Conservation (phyloP, 2,329 filamentous ascomycete genomes). For the Cladosporium sp. region DNA sequence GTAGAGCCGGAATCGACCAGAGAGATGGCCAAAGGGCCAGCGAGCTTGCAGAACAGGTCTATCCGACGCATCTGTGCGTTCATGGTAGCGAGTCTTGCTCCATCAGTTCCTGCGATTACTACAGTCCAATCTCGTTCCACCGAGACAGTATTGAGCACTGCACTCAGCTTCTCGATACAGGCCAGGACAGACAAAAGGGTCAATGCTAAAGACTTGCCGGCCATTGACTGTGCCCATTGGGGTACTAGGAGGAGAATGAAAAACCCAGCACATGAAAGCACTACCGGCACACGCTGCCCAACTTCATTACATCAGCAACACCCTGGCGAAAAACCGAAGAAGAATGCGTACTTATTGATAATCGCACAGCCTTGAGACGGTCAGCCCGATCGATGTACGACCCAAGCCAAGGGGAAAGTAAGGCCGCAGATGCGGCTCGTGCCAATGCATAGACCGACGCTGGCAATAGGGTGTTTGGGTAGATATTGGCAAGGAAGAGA, state of each 20-base stretch:
- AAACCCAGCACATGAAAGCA: slow-evolving; percentile 27
- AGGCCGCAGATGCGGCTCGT: slow-evolving; percentile 58
- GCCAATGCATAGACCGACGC: slow-evolving; percentile 69
- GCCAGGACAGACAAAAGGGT: slow-evolving; percentile 54
- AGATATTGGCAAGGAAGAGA: slow-evolving; percentile 49
- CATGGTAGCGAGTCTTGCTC: slow-evolving; percentile 23
- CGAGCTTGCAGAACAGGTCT: slow-evolving; percentile 59
- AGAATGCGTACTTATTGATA: slow-evolving; percentile 38
- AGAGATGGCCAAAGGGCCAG: slow-evolving; percentile 55
- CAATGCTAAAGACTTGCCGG: slow-evolving; percentile 26
- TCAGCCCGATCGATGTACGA: slow-evolving; percentile 56
- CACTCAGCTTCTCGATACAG: slow-evolving; percentile 67
- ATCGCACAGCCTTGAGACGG: slow-evolving; percentile 41
- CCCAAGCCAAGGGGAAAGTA: slow-evolving; percentile 62
- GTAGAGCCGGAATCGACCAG: slow-evolving; percentile 53
- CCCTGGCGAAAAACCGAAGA: background rate
- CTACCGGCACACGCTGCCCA: slow-evolving; percentile 31
- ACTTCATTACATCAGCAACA: slow-evolving; percentile 20
- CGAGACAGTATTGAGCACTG: slow-evolving; percentile 65
- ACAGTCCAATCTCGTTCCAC: slow-evolving; percentile 66
- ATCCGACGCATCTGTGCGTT: slow-evolving; percentile 63
- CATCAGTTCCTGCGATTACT: slow-evolving; percentile 49
- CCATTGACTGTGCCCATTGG: background rate
- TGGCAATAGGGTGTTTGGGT: slow-evolving; percentile 60
- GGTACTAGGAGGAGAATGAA: slow-evolving; percentile 1